phyloP scores from a whole-genome alignment of 116 monocot genomes.

The Posidonia oceanica region DNA sequence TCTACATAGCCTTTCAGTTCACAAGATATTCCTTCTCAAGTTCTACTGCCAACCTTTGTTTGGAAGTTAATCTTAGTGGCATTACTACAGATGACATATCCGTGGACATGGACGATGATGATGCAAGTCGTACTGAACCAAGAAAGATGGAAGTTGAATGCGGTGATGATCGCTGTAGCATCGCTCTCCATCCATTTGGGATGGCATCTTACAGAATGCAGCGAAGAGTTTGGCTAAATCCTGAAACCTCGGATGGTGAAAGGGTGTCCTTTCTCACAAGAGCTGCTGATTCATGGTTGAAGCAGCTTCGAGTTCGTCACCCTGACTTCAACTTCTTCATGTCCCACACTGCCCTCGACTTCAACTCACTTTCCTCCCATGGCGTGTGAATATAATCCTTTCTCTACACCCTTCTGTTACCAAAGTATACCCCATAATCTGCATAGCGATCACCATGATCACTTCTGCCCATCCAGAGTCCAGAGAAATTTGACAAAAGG shows the following conservation, averaged over 20 bases:
- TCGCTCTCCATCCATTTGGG: constrained; percentile 59
- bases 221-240: constrained; percentile 41
- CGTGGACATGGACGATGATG: not conserved
- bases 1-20: too few species aligned
- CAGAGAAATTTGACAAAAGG: too few species aligned
- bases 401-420: too few species aligned
- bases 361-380: not conserved
- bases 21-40: too few species aligned
- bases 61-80: too few species aligned
- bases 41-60: too few species aligned
- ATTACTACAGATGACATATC: too few species aligned
- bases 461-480: too few species aligned
- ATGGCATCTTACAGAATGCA: constrained; percentile 73
- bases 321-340: constrained; percentile 44
- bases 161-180: not conserved
- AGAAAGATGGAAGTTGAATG: not conserved
- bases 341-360: constrained; percentile 1
- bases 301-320: constrained; percentile 51
- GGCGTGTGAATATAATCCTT: too few species aligned
- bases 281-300: constrained; percentile 71
- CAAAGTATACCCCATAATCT: too few species aligned
- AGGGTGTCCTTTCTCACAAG: constrained; percentile 23
- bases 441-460: too few species aligned
- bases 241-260: constrained; percentile 23
- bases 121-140: not conserved